Evolutionary conservation across 192 early-diverging fungal species (phyloP).

Genomic region (Pecoramyces ruminantium): DNA sequence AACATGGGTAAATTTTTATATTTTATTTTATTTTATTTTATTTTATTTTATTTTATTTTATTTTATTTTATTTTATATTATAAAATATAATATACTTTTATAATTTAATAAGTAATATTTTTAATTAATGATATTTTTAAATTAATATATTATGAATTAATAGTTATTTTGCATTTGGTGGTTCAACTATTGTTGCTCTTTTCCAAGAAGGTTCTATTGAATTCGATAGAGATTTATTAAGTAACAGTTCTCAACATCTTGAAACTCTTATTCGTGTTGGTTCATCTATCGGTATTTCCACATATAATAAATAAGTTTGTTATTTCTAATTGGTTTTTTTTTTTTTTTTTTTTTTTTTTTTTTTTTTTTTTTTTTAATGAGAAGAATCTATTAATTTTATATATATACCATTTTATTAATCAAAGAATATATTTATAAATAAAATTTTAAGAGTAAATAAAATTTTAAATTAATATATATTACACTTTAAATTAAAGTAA

Average conservation of each 20-base stretch:
- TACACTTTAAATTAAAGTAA: too few species aligned
- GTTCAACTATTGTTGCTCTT: conserved; percentile 52
- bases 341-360: too few species aligned
- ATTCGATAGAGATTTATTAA: conserved; percentile 53
- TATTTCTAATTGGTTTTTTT: too few species aligned
- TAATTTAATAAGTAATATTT: background rate
- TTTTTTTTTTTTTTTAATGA: too few species aligned
- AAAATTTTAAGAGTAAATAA: too few species aligned
- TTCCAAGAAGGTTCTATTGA: conserved; percentile 39
- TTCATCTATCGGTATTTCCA: conserved; percentile 14
- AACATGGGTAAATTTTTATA: conserved; percentile 24
- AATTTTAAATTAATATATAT: too few species aligned
- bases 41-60: background rate
- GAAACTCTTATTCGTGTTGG: conserved; percentile 52
- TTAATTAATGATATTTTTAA: background rate
- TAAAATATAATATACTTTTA: too few species aligned
- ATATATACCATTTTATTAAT: too few species aligned
- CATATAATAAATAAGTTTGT: background rate
- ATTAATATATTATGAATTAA: too few species aligned
- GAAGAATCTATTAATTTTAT: too few species aligned
- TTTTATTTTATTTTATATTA: too few species aligned
- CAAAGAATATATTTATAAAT: too few species aligned
- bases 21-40: background rate
- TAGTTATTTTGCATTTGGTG: conserved; percentile 65
- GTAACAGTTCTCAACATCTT: conserved; percentile 38